Conservation (phyloP, 257 asterid species). For the Forsythia suspensa region DNA sequence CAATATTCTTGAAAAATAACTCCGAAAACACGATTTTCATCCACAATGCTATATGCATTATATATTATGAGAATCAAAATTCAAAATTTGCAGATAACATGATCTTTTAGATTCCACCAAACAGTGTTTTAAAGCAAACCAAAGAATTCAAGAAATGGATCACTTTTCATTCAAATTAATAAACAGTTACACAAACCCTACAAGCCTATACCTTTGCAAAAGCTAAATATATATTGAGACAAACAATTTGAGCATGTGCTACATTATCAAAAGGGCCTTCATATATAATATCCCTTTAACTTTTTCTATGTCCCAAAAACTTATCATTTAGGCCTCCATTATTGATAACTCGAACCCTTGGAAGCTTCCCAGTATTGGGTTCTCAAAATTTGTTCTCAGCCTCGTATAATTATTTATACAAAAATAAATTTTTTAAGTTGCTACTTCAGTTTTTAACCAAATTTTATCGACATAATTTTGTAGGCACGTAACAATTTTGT, state of each 20-base stretch:
- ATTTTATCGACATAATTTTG: constrained; percentile 2
- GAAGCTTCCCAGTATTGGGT: background rate
- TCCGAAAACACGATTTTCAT: background rate
- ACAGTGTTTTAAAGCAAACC: background rate
- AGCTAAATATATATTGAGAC: background rate
- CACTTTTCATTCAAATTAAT: too few relatives aligned
- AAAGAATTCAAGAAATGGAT: background rate
- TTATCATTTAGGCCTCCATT: constrained; percentile 2
- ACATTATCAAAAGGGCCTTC: background rate
- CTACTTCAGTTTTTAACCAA: background rate
- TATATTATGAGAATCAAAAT: background rate
- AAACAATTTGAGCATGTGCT: background rate
- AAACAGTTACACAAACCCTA: background rate
- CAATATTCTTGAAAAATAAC: too few relatives aligned
- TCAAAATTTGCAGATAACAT: background rate
- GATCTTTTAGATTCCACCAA: constrained; percentile 1
- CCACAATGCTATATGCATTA: background rate
- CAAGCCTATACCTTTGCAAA: background rate
- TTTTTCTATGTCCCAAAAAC: background rate
- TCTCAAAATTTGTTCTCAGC: background rate
- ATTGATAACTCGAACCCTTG: background rate
- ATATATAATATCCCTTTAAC: background rate
- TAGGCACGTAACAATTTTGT: background rate
- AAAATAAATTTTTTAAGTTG: too few relatives aligned
- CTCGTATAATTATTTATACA: background rate